Conservation (phyloP, 177 flowering plant species). For the Vitis hybrid region DNA sequence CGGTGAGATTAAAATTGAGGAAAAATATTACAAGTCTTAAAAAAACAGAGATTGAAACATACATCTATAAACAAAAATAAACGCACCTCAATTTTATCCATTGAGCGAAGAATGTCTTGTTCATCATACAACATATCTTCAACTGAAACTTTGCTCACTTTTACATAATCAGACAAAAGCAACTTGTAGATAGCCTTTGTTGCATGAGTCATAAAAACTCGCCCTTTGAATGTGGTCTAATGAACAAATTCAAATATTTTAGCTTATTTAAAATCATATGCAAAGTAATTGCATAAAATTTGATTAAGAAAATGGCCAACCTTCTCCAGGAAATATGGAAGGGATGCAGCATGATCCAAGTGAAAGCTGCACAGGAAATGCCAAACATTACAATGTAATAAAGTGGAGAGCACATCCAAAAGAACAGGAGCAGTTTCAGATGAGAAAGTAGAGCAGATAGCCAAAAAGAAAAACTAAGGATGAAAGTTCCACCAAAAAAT, state of each 20-base stretch:
- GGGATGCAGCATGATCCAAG: constrained; percentile 97
- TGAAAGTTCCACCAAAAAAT: background rate
- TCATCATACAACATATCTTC: constrained; percentile 85
- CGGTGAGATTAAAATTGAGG: background rate
- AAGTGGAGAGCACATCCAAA: too few relatives aligned
- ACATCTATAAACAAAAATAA: background rate
- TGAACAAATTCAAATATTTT: constrained; percentile 5
- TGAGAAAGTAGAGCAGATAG: too few relatives aligned
- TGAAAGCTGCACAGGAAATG: constrained; percentile 72
- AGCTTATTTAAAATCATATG: constrained; percentile 1
- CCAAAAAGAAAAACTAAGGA: background rate
- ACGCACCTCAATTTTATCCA: constrained; percentile 95
- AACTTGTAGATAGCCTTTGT: constrained; percentile 86
- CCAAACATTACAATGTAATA: background rate
- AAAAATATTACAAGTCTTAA: background rate
- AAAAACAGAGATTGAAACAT: constrained; percentile 5
- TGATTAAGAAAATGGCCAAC: constrained; percentile 26
- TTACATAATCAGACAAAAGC: constrained; percentile 72
- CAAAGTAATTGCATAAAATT: background rate
- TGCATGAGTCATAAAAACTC: constrained; percentile 95
- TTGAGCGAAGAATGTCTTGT: constrained; percentile 85
- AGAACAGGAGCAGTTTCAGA: too few relatives aligned
- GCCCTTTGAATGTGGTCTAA: constrained; percentile 92
- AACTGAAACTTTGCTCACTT: constrained; percentile 96
- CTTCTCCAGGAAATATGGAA: constrained; percentile 97